A percentile compares a stretch with the other conserved stretches of the same genome.
phyloP scores from a whole-genome alignment of 1,284 basidiomycete species.

The Stygiomarasmius scandens region DNA sequence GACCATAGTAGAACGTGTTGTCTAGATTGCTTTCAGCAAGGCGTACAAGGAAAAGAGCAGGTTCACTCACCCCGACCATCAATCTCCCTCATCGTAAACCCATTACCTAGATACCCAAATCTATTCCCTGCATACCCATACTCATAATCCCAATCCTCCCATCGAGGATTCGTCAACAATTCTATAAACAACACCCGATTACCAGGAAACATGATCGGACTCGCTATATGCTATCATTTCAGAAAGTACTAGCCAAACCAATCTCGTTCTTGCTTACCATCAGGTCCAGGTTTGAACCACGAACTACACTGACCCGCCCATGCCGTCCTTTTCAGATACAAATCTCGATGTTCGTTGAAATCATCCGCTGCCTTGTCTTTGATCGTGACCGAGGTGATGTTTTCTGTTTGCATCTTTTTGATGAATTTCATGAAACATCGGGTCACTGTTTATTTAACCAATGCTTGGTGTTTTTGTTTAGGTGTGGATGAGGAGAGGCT shows the following conservation, averaged over 20 bases:
- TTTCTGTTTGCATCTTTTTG: slow-evolving; percentile 26
- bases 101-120: slow-evolving; percentile 25
- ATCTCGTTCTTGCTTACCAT: too few species aligned
- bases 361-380: slow-evolving; percentile 24
- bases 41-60: not conserved
- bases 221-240: slow-evolving; percentile 5
- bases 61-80: slow-evolving; percentile 18
- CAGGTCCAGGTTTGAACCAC: slow-evolving; percentile 22
- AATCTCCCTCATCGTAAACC: slow-evolving; percentile 22
- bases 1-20: slow-evolving; percentile 26
- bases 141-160: slow-evolving; percentile 28
- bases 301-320: slow-evolving; percentile 25
- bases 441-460: slow-evolving; percentile 15
- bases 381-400: slow-evolving; percentile 24
- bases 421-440: slow-evolving; percentile 22
- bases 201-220: slow-evolving; percentile 25
- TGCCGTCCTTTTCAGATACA: slow-evolving; percentile 25
- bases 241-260: not conserved
- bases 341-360: slow-evolving; percentile 23
- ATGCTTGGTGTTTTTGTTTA: not conserved
- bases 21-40: slow-evolving; percentile 6
- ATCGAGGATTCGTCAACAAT: slow-evolving; percentile 22
- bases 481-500: not conserved
- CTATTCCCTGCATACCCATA: slow-evolving; percentile 24
- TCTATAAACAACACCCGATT: slow-evolving; percentile 26